Evolutionary conservation across 2,329 filamentous ascomycete genomes (phyloP), one percentile per base, ranked within the genome.

Genomic region (Corynespora cassiicola): DNA sequence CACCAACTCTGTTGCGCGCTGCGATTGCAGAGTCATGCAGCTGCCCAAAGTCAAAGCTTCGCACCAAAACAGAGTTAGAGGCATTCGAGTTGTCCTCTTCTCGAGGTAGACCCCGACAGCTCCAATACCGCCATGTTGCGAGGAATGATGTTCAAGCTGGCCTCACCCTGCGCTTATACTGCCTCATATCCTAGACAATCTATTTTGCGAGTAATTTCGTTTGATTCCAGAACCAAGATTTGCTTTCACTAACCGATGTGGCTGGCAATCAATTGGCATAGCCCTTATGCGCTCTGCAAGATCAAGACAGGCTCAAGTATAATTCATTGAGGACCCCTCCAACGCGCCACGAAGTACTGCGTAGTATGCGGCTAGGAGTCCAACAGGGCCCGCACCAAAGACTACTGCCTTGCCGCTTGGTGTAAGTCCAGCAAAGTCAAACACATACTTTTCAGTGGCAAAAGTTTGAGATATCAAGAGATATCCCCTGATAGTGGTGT

Each of bases 361-460:
- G 1, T 61, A 63, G 38, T 68, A 66, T 2, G 63, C 60, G 4
- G 45, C 42, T n/a, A n/a, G n/a, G n/a, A n/a, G n/a, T n/a, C n/a
- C n/a, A 11, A 38, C 34, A 0, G 71, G 69, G 2, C 71, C 70
- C 15, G 61, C 59, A 5, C 71, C 71, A 32, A 71, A 71, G 7
- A 73, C 63, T 7, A 71, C 60, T 0, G 72, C 63, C 8, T 39
- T 58, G 28, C 65, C 49, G 0, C 68, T 66, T n/a, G 44, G 20
- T 6, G 42, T 26, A 17, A 52, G 50, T 4, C 47, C 52, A 5
- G 56, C 39, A 15, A 28, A 40, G 20, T 60, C 54, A 4, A 61
- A 29, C 4, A 20, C 39, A 18, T 21, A 39, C 52, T 51, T 53
- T 23, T 35, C 52, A 2, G 56, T 63, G 4, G 48, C 44, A 17